phyloP scores from a whole-genome alignment of 1,284 basidiomycete genomes.

The Rhizoctonia solani region DNA sequence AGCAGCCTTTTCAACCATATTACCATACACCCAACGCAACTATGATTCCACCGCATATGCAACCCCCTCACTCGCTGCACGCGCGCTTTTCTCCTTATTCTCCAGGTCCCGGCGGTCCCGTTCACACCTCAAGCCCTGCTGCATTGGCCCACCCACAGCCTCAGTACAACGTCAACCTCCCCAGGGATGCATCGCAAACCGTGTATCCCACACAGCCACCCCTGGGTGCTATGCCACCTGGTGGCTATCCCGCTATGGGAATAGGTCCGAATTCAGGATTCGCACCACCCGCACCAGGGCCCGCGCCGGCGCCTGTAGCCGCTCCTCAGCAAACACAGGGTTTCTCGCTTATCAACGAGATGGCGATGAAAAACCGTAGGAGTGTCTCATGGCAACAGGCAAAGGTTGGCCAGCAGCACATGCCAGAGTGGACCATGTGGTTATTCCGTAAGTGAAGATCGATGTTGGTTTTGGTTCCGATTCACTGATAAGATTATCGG shows the following conservation, averaged over 20 bases:
- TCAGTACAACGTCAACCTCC: background rate
- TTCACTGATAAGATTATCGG: conserved; percentile 7
- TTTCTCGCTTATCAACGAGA: conserved; percentile 31
- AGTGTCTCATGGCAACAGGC: conserved; percentile 11
- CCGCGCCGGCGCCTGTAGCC: background rate
- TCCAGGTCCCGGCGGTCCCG: conserved; percentile 27
- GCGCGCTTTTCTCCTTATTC: conserved; percentile 6
- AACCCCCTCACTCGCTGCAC: conserved; percentile 5
- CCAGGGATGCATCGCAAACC: background rate
- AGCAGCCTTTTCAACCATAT: conserved; percentile 29
- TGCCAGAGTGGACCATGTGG: conserved; percentile 35
- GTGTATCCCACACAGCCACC: conserved; percentile 1
- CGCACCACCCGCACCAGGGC: background rate
- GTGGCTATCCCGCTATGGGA: conserved; percentile 7
- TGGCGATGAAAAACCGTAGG: conserved; percentile 33
- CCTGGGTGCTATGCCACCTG: background rate
- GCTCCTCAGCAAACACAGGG: conserved; percentile 18
- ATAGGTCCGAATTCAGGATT: conserved; percentile 4
- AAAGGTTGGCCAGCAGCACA: conserved; percentile 29
- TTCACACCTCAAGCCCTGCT: conserved; percentile 1
- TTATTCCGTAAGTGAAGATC: conserved; percentile 18
- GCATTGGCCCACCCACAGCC: background rate
- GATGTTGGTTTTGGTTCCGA: background rate
- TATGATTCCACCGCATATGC: background rate
- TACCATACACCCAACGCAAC: background rate